phyloP scores from a whole-genome alignment of 345 rosid species.

The Lenwebbia sp. region DNA sequence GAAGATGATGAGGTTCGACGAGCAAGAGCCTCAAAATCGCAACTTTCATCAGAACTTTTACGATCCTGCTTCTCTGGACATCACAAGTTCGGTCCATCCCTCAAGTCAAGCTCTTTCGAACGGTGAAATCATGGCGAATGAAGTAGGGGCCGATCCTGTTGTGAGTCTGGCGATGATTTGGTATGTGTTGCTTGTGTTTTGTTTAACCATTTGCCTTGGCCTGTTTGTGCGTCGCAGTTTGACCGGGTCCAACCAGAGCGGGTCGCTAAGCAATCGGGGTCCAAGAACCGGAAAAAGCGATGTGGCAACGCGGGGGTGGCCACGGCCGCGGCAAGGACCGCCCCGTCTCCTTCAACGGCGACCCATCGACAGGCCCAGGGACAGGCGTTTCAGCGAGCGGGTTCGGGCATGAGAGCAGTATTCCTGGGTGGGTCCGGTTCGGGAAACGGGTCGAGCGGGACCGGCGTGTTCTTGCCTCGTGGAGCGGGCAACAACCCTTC shows the following conservation, averaged over 20 bases:
- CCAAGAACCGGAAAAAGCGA: background rate
- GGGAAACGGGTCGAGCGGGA: slow-evolving; percentile 47
- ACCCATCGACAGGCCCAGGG: background rate
- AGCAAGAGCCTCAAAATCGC: background rate
- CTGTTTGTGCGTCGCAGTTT: background rate
- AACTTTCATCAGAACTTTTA: background rate
- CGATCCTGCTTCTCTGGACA: background rate
- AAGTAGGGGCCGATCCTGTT: slow-evolving; percentile 14
- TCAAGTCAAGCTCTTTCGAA: slow-evolving; percentile 50
- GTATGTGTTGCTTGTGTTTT: background rate
- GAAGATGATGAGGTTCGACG: slow-evolving; percentile 12
- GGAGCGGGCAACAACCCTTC: slow-evolving; percentile 17
- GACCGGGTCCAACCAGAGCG: background rate
- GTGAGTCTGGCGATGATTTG: background rate
- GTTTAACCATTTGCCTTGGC: background rate
- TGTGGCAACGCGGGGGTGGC: background rate
- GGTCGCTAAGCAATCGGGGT: background rate
- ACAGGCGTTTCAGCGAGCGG: background rate
- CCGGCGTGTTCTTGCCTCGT: slow-evolving; percentile 90
- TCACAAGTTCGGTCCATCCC: slow-evolving; percentile 4
- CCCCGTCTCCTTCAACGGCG: background rate
- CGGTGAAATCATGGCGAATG: slow-evolving; percentile 46
- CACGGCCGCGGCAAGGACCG: background rate
- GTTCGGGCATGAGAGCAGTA: slow-evolving; percentile 55
- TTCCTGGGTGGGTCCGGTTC: slow-evolving; percentile 41